Evolutionary conservation across 805 yeast genomes (phyloP).

Genomic region (Zygoascus biomembranicola): DNA sequence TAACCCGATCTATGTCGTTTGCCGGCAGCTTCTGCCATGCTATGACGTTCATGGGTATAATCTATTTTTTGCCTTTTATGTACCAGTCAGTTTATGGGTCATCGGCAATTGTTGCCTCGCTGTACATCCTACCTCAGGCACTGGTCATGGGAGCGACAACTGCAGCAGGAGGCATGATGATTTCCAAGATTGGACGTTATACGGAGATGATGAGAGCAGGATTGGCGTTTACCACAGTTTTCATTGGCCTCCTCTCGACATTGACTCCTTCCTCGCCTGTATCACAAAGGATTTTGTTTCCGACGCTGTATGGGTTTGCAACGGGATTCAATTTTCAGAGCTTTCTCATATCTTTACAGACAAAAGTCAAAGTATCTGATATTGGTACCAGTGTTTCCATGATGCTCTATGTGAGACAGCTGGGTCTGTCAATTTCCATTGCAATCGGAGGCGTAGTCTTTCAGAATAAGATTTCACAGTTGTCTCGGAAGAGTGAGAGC

Average conservation of each 20-base stretch:
- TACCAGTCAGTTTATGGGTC: constrained; percentile 39
- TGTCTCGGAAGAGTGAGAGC: constrained; percentile 17
- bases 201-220: constrained; percentile 35
- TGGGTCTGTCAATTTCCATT: constrained; percentile 34
- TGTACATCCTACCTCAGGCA: constrained; percentile 38
- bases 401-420: constrained; percentile 34
- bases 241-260: constrained; percentile 38
- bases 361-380: constrained; percentile 46
- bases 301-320: constrained; percentile 40
- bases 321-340: constrained; percentile 43
- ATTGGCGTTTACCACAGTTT: constrained; percentile 34
- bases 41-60: constrained; percentile 38
- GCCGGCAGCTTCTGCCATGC: constrained; percentile 41
- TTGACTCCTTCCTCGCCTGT: constrained; percentile 32
- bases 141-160: constrained; percentile 37
- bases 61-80: constrained; percentile 43
- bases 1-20: constrained; percentile 24
- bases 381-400: constrained; percentile 40
- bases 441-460: constrained; percentile 37
- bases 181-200: constrained; percentile 35
- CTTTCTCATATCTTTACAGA: constrained; percentile 38
- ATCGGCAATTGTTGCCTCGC: constrained; percentile 34
- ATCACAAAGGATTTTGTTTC: constrained; percentile 36
- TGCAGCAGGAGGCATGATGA: constrained; percentile 38
- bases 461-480: constrained; percentile 33